These are phyloP conservation scores for Agaricus blazei DNA, from an alignment of 768 basidiomycete species.

Conservation along the genomic window DNA sequence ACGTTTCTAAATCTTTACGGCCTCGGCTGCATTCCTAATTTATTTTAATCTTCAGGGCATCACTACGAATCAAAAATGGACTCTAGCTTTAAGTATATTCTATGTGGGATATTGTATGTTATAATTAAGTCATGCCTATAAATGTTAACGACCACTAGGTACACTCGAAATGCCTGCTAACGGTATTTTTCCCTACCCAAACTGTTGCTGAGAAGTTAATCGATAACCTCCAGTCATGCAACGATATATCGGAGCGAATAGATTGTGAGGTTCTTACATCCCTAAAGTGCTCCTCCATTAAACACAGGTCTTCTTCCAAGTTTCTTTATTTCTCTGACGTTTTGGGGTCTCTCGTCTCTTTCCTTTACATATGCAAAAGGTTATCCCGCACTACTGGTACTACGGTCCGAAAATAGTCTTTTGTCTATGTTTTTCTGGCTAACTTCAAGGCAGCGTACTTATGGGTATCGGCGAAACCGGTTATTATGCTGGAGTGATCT, in stretches of 20 bases:
- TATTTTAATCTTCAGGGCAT: conserved; percentile 31
- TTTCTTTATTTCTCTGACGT: conserved; percentile 48
- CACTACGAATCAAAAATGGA: conserved; percentile 50
- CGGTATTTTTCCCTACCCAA: conserved; percentile 19
- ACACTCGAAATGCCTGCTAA: conserved; percentile 56
- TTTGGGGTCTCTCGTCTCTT: conserved; percentile 50
- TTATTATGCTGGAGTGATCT: conserved; percentile 57
- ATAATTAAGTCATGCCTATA: not conserved
- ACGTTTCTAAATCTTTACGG: conserved; percentile 12
- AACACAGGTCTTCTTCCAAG: conserved; percentile 20
- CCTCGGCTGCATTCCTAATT: not conserved
- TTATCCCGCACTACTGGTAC: conserved; percentile 40
- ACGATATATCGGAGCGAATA: conserved; percentile 51
- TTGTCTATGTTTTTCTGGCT: not conserved
- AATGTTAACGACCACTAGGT: conserved; percentile 22
- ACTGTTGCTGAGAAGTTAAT: not conserved
- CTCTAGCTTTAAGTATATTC: conserved; percentile 51
- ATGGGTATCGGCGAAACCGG: conserved; percentile 60
- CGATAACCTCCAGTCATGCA: conserved; percentile 38
- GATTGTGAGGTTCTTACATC: conserved; percentile 34
- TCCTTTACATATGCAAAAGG: conserved; percentile 53
- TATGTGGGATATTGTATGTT: conserved; percentile 54
- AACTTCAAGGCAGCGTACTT: conserved; percentile 28
- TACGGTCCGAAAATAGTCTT: conserved; percentile 29
- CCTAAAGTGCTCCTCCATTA: too few species aligned